Evolutionary conservation across 257 asterid species (phyloP), one percentile per base, ranked within the genome.

Genomic region (Solanum pimpinellifolium): DNA sequence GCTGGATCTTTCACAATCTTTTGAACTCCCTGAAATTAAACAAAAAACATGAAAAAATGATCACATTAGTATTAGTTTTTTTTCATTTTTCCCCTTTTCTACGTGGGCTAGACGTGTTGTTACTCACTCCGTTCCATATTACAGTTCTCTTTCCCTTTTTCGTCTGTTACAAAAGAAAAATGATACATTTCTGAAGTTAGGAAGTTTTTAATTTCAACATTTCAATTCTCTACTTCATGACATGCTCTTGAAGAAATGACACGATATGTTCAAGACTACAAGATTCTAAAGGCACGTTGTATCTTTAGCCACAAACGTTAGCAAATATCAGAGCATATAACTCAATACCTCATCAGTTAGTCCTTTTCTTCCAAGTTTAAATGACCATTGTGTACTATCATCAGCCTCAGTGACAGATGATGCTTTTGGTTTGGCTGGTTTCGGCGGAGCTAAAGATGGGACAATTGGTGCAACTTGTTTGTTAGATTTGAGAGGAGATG

Each of bases 1-100:
- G 95, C 92, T 4, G 98, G 97, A 84, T 91, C 89, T 87, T 92
- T 91, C 89, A 92, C 95, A 59, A 80, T 62, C 82, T 88, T 81
- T 31, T 90, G 94, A 16, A 33, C 90, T 4, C 62, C 94, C 96
- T 93, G 88, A 47, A 20, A 80, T 80, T 9, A 49, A 80, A 47
- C 68, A 15, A 47, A 80, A 47, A 80, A 47, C 44, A 80, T 16
- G 41, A 68, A 80, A 78, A 49, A 80, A 20, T 27, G 9, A 49
- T 80, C 85, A 47, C 29, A n/a, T 80, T 80, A 76, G 80, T 33
- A 59, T 88, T 70, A 82, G 25, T 46, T 9, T 49, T 12, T 12
- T 39, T n/a, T 76, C 60, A 42, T 25, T n/a, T 77, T 14, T 62
- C 60, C 39, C 7, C 25, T 42, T 77, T 44, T 42, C 83, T 44